Evolutionary conservation across 2,329 filamentous ascomycete genomes (phyloP).

Genomic region (Delphinella strobiligena): DNA sequence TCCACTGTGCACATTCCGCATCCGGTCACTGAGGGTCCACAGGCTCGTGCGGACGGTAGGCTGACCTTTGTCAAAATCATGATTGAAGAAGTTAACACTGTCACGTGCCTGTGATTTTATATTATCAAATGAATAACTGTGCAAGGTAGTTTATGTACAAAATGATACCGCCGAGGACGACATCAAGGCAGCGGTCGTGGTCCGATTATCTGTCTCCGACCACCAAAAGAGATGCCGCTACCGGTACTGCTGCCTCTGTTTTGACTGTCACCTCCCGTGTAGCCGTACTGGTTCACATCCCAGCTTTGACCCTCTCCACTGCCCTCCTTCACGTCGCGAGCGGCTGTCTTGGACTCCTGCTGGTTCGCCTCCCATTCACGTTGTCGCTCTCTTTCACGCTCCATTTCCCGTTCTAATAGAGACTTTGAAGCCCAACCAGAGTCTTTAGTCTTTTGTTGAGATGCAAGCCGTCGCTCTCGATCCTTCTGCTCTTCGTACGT

Average conservation of each 20-base stretch:
- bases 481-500: conserved; percentile 45
- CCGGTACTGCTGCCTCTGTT: conserved; percentile 51
- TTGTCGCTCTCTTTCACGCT: conserved; percentile 64
- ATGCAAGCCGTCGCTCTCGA: conserved; percentile 46
- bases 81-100: too few relatives aligned
- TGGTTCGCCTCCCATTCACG: conserved; percentile 71
- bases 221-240: conserved; percentile 50
- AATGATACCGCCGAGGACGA: neutral
- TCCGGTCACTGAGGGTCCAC: too few relatives aligned
- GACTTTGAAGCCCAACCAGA: conserved; percentile 55
- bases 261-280: conserved; percentile 62
- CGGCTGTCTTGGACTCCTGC: conserved; percentile 47
- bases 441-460: conserved; percentile 50
- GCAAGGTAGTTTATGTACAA: neutral
- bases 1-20: too few relatives aligned
- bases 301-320: conserved; percentile 57
- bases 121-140: too few relatives aligned
- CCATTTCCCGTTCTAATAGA: conserved; percentile 68
- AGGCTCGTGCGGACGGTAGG: too few relatives aligned
- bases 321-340: conserved; percentile 45
- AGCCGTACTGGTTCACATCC: conserved; percentile 70
- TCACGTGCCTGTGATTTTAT: too few relatives aligned
- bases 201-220: conserved; percentile 67
- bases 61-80: neutral
- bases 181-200: conserved; percentile 46